Conservation (phyloP, 1,284 basidiomycete species). For the Cronartium quercuum region DNA sequence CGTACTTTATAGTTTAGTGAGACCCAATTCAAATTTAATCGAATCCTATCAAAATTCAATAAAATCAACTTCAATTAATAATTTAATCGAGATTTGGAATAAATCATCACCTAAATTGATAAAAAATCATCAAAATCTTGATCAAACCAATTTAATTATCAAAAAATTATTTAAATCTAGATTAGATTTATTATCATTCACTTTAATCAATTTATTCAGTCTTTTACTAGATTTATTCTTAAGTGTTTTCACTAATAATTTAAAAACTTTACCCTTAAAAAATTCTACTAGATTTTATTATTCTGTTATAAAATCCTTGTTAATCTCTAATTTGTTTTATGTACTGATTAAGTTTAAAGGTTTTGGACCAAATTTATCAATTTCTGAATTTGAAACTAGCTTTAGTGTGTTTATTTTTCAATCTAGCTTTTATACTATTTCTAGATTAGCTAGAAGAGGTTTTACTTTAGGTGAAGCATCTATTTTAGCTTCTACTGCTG, state of each 20-base stretch:
- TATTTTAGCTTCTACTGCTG: constrained; percentile 78
- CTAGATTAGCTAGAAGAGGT: constrained; percentile 80
- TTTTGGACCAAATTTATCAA: constrained; percentile 47
- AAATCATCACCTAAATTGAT: too few relatives aligned
- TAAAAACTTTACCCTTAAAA: constrained; percentile 46
- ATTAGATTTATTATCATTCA: constrained; percentile 49
- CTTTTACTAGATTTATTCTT: constrained; percentile 47
- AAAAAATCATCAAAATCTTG: constrained; percentile 42
- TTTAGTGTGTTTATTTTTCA: constrained; percentile 79
- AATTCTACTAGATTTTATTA: constrained; percentile 47
- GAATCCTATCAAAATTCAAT: not conserved
- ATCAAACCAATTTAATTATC: constrained; percentile 41
- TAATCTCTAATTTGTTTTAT: constrained; percentile 30
- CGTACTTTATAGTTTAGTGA: constrained; percentile 42
- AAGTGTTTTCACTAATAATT: constrained; percentile 45
- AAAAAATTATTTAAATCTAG: constrained; percentile 45
- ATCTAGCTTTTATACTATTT: constrained; percentile 77
- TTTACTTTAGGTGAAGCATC: constrained; percentile 93
- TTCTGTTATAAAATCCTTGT: constrained; percentile 41
- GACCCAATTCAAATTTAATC: constrained; percentile 31
- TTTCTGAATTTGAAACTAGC: constrained; percentile 70
- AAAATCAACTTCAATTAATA: not conserved
- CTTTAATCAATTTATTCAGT: constrained; percentile 47
- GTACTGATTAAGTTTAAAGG: constrained; percentile 40
- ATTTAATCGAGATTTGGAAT: constrained; percentile 45